These are phyloP conservation scores for Phytophthora rubi DNA, from an alignment of 352 stramenopile genomes.

Conservation along the genomic window DNA sequence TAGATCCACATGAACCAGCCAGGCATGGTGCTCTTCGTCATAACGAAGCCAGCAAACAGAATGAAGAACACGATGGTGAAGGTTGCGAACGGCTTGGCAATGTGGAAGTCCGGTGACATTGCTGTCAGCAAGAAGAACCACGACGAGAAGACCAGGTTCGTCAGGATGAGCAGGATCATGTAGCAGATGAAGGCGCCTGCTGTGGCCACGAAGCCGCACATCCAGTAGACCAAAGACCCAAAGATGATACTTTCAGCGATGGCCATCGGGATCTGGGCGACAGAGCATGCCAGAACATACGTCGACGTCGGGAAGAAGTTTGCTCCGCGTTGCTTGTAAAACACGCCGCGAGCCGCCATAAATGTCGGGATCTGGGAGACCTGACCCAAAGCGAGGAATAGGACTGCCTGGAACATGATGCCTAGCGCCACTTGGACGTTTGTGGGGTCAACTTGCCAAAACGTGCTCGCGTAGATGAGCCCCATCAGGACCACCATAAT, in stretches of 20 bases:
- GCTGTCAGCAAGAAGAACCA: conserved; percentile 60
- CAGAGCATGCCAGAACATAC: conserved; percentile 65
- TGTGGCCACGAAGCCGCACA: conserved; percentile 60
- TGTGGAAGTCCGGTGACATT: conserved; percentile 35
- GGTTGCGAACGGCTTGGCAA: conserved; percentile 47
- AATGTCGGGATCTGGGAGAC: conserved; percentile 77
- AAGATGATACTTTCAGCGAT: conserved; percentile 77
- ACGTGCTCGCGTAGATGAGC: conserved; percentile 46
- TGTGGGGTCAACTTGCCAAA: conserved; percentile 51
- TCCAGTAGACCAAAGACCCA: conserved; percentile 82
- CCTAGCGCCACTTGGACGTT: conserved; percentile 61
- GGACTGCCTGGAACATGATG: conserved; percentile 74
- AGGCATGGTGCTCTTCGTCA: conserved; percentile 53
- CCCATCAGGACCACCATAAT: conserved; percentile 53
- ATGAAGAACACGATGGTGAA: conserved; percentile 48
- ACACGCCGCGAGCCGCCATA: conserved; percentile 65
- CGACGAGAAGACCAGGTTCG: conserved; percentile 48
- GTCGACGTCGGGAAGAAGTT: conserved; percentile 81
- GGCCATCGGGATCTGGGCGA: conserved; percentile 66
- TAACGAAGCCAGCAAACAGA: conserved; percentile 61
- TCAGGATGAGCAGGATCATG: conserved; percentile 47
- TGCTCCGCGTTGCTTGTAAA: conserved; percentile 82
- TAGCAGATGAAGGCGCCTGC: conserved; percentile 51
- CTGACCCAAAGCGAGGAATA: conserved; percentile 80
- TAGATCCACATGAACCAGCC: conserved; percentile 58